Base-by-base conservation (phyloP, 805 yeast species). In the Candida ortonii region DNA sequence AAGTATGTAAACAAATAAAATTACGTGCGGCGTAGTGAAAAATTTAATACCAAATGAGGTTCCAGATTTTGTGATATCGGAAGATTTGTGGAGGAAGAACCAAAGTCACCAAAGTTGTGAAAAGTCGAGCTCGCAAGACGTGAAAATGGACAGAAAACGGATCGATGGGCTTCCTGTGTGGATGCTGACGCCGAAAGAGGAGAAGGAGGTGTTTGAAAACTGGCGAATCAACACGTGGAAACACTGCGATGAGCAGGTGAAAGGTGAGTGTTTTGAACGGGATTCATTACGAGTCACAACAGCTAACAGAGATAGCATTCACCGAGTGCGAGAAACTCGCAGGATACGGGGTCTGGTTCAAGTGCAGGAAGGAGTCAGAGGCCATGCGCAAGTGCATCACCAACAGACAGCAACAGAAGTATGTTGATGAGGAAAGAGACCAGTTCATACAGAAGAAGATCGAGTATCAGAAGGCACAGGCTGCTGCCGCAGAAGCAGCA, bases 181-280 rank as follows among this genome's bases (percentile, higher is more conserved):
- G 94, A 73, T 82, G 43, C 63, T 84, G 15, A 73, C 85, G 0
- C 90, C 93, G 10, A 71, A 70, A 43, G 93, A 84, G 54, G 94
- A 84, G 53, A 78, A 78, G 58, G 73, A 77, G 39, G 78, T 82
- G 22, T 76, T 84, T 50, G 77, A 73, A 46, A 73, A 84, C 49
- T 78, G 89, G 80, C 76, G 83, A 55, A 70, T 65, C 38, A 67
- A 68, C 50, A 75, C 90, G 0, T 83, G 83, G 65, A 69, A 73
- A 28, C 57, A 62, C 37, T 84, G 94, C 55, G 85, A 78, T 48
- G 80, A 71, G 13, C 61, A 67, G 29, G 96, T 89, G 21, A 80
- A 73, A 38, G 72, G 78, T 46, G 65, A 33, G 56, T 43, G 13
- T 12, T 19, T 16, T 14, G 38, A 13, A n/a, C n/a, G n/a, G n/a